These are phyloP conservation scores for Naganishia randhawae DNA, from an alignment of 768 basidiomycete species.

Conservation along the genomic window DNA sequence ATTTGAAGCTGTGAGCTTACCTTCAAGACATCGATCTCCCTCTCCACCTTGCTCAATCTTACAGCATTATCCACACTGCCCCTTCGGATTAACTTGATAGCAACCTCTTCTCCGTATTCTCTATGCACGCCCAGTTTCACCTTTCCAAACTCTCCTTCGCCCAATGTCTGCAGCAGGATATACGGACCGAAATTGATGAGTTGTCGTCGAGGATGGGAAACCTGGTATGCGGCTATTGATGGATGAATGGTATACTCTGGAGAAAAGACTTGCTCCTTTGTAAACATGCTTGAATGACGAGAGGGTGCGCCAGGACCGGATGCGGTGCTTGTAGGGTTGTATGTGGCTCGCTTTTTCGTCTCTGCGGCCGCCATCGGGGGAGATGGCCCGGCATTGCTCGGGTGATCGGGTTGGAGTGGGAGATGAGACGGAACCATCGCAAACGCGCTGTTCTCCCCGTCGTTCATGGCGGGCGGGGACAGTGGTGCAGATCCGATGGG, in stretches of 20 bases:
- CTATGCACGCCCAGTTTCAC: constrained; percentile 94
- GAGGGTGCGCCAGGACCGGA: not conserved
- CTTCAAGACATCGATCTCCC: constrained; percentile 94
- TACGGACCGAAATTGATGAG: constrained; percentile 78
- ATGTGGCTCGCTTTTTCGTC: constrained; percentile 23
- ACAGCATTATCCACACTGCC: constrained; percentile 79
- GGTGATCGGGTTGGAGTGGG: not conserved
- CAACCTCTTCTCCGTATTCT: constrained; percentile 95
- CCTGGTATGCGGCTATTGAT: constrained; percentile 48
- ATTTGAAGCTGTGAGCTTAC: constrained; percentile 55
- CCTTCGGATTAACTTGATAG: constrained; percentile 90
- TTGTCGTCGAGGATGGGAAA: constrained; percentile 48
- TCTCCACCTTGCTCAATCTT: constrained; percentile 88
- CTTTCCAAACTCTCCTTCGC: constrained; percentile 98
- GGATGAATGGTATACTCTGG: constrained; percentile 50
- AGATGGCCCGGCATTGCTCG: not conserved
- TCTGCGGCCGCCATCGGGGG: not conserved
- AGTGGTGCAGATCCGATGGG: constrained; percentile 20
- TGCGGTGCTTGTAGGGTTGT: constrained; percentile 1
- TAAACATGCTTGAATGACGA: constrained; percentile 6
- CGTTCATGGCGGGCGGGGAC: constrained; percentile 7
- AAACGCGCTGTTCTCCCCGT: not conserved
- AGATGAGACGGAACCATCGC: not conserved
- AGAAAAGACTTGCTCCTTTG: constrained; percentile 13
- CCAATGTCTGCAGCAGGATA: constrained; percentile 87